phyloP scores from a whole-genome alignment of 176 grass and related monocot species.

The Puccinellia tenuiflora region DNA sequence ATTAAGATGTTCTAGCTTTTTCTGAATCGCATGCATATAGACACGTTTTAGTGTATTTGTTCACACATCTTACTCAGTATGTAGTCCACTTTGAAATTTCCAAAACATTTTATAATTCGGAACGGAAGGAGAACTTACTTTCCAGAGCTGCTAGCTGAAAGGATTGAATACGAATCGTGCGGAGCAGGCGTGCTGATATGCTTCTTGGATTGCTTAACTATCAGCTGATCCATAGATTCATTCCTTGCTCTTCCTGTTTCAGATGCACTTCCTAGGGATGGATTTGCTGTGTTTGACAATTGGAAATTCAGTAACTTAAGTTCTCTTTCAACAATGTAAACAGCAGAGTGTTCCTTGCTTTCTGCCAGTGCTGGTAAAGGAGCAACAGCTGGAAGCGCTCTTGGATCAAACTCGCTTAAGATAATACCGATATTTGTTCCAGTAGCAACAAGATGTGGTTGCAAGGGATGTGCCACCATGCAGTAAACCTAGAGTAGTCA shows the following conservation, averaged over 20 bases:
- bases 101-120: too few species aligned
- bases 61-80: too few species aligned
- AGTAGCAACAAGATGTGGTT: conserved; percentile 97
- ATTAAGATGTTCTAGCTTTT: too few species aligned
- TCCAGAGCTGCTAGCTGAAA: conserved; percentile 93
- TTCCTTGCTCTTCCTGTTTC: conserved; percentile 59
- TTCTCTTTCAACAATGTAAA: conserved; percentile 98
- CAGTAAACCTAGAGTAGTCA: conserved; percentile 74
- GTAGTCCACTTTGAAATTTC: too few species aligned
- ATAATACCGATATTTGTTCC: conserved; percentile 98
- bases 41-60: too few species aligned
- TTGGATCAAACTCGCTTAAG: conserved; percentile 94
- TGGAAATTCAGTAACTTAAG: conserved; percentile 94
- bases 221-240: conserved; percentile 59
- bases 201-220: conserved; percentile 94
- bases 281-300: conserved; percentile 78
- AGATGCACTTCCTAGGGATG: conserved; percentile 57
- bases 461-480: conserved; percentile 97
- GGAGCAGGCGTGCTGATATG: conserved; percentile 96
- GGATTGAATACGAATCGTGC: conserved; percentile 87
- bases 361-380: conserved; percentile 67
- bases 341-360: conserved; percentile 82
- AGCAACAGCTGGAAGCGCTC: conserved; percentile 84
- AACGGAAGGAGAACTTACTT: too few species aligned
- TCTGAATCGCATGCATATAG: too few species aligned